Evolutionary conservation across 169 alveolate species (phyloP), one percentile per base, ranked within the genome.

Genomic region (Cryptosporidium ryanae): DNA sequence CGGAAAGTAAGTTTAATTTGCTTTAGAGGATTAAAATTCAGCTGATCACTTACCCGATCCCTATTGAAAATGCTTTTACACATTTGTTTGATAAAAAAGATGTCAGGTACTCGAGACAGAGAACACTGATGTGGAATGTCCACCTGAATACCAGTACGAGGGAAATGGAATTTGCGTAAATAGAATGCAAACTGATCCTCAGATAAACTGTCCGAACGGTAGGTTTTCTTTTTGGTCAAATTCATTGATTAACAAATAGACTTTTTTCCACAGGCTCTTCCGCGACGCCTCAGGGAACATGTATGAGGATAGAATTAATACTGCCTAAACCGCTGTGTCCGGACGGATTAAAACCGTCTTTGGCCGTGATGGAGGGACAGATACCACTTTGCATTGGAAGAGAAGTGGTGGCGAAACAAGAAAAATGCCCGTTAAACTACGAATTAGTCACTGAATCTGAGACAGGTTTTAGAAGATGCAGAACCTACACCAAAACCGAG

Each of bases 391-490:
- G 87, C 21, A 76, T 55, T 25, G 87, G 87, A 23, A 76, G 71
- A 57, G 87, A 76, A 59, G 38, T 38, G 5, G 87, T 76, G 17
- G 76, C 87, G 23, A 76, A 76, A n/a, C 87, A 76, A 43, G 87
- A 76, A 76, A 76, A 67, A 13, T 76, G 87, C 38, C 87, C 87
- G 38, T 10, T 55, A n/a, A 76, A 59, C 27, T 76, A 76, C n/a
- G 87, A 76, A 59, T 70, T 76, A 57, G 87, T 76, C 10, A 76
- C 87, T 15, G 54, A 57, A n/a, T 76, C 87, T 10, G 87, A 76
- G 15, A 59, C 87, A 10, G 87, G 87, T 13, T 61, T 32, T 21
- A 76, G 87, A 34, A 76, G 87, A 46, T 76, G 87, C 29, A 76
- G 87, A 55, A 76, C 87, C 23, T 76, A 76, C 48, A 76, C 87